A percentile compares a stretch with the other conserved stretches of the same genome.
These are phyloP conservation scores for Platismatia glauca DNA, from an alignment of 495 filamentous ascomycete species.

Conservation along the genomic window DNA sequence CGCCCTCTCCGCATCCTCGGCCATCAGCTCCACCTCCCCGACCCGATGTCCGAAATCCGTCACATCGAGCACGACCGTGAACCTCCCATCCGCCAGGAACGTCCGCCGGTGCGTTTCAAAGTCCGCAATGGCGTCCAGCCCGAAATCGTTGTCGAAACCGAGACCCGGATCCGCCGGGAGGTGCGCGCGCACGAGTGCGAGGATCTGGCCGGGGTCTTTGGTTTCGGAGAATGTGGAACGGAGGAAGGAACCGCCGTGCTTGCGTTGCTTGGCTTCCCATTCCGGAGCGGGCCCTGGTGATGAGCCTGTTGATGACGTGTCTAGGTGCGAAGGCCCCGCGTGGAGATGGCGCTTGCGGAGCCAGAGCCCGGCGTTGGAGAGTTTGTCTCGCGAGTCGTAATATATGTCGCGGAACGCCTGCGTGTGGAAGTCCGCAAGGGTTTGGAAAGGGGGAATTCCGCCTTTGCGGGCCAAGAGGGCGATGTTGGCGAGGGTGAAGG, in stretches of 20 bases:
- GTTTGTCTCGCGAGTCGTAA: constrained; percentile 26
- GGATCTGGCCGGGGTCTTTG: constrained; percentile 13
- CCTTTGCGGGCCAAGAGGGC: not conserved
- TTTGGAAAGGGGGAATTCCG: constrained; percentile 18
- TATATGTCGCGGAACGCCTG: constrained; percentile 29
- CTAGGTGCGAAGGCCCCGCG: not conserved
- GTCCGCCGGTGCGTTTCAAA: constrained; percentile 27
- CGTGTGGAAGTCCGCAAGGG: constrained; percentile 19
- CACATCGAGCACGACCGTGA: constrained; percentile 29
- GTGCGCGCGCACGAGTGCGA: constrained; percentile 1
- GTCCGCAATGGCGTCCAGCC: constrained; percentile 25
- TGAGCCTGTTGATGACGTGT: not conserved
- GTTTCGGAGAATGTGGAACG: constrained; percentile 29
- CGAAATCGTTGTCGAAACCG: constrained; percentile 13
- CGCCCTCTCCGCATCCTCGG: constrained; percentile 18
- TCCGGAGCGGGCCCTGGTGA: not conserved
- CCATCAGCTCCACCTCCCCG: constrained; percentile 34
- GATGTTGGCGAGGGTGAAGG: constrained; percentile 19
- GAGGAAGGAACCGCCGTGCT: constrained; percentile 22
- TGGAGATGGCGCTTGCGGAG: constrained; percentile 25
- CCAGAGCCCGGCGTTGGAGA: constrained; percentile 27
- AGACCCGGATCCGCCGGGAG: not conserved
- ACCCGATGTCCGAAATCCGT: constrained; percentile 33
- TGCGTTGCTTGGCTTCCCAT: constrained; percentile 29
- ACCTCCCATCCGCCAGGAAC: constrained; percentile 29